Conservation (phyloP, 2,329 filamentous ascomycete species). For the Karstenula rhodostoma region DNA sequence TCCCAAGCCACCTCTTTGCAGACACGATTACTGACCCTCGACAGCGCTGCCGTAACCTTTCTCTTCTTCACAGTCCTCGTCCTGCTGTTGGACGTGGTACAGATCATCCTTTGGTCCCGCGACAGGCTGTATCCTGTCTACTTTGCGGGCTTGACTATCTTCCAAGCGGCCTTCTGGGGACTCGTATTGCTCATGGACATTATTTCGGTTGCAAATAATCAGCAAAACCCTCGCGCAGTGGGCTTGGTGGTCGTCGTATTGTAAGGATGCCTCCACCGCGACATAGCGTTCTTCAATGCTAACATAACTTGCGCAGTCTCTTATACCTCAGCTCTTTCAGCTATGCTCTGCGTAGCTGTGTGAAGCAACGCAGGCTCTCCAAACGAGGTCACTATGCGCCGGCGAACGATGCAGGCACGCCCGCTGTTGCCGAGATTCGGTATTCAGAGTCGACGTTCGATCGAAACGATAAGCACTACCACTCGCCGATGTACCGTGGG, state of each 20-base stretch:
- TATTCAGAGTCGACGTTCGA: slow-evolving; percentile 30
- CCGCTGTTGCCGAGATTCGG: slow-evolving; percentile 20
- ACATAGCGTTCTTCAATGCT: slow-evolving; percentile 16
- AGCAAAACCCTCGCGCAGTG: slow-evolving; percentile 32
- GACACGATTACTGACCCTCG: slow-evolving; percentile 26
- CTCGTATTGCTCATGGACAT: slow-evolving; percentile 43
- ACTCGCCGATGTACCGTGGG: slow-evolving; percentile 30
- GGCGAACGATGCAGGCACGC: slow-evolving; percentile 38
- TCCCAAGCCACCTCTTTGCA: too few species aligned
- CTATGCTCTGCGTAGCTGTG: slow-evolving; percentile 49
- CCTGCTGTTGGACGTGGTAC: slow-evolving; percentile 45
- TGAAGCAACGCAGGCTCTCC: slow-evolving; percentile 45
- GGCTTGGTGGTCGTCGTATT: slow-evolving; percentile 45
- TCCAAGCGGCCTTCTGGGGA: slow-evolving; percentile 48
- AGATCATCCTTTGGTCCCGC: slow-evolving; percentile 45
- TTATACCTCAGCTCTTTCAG: slow-evolving; percentile 50
- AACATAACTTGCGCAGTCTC: slow-evolving; percentile 31
- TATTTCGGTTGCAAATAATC: slow-evolving; percentile 29
- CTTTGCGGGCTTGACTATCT: slow-evolving; percentile 47
- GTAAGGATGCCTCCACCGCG: slow-evolving; percentile 32
- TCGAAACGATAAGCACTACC: slow-evolving; percentile 28
- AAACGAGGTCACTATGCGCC: slow-evolving; percentile 45
- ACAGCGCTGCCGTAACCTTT: slow-evolving; percentile 42
- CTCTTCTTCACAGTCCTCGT: slow-evolving; percentile 44
- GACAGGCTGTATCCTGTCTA: slow-evolving; percentile 40